These are phyloP conservation scores for Coemansia sp. DNA, from an alignment of 192 early-diverging fungal species.

Conservation along the genomic window DNA sequence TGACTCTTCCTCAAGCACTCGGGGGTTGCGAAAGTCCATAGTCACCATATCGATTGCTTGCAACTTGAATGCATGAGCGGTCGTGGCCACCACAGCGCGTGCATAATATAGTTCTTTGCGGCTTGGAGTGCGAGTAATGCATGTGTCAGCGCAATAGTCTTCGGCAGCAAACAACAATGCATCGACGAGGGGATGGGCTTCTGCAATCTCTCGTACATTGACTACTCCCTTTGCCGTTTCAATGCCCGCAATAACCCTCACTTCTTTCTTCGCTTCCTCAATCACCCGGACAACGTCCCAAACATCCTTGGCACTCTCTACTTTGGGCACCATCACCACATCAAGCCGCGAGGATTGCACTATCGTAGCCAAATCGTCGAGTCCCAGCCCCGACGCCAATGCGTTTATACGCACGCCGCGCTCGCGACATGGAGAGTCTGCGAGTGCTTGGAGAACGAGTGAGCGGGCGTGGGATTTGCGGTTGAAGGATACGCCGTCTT, in stretches of 20 bases:
- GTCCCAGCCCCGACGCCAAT: conserved; percentile 72
- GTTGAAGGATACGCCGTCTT: conserved; percentile 84
- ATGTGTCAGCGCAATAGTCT: conserved; percentile 91
- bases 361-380: conserved; percentile 77
- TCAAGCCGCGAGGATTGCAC: conserved; percentile 65
- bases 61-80: conserved; percentile 78
- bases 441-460: conserved; percentile 68
- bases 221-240: conserved; percentile 86
- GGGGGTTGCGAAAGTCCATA: conserved; percentile 76
- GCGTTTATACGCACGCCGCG: conserved; percentile 90
- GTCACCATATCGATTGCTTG: conserved; percentile 96
- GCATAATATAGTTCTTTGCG: conserved; percentile 79
- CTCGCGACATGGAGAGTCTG: conserved; percentile 47
- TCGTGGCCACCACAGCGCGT: conserved; percentile 73
- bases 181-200: conserved; percentile 72
- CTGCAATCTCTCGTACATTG: conserved; percentile 83
- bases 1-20: conserved; percentile 76
- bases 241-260: conserved; percentile 84
- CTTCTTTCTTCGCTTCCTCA: conserved; percentile 63
- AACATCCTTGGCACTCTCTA: conserved; percentile 74
- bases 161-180: conserved; percentile 91
- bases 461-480: conserved; percentile 78
- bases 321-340: conserved; percentile 87
- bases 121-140: conserved; percentile 69
- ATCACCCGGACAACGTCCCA: conserved; percentile 73